Percentiles rank a stretch among this genome's conserved stretches.
These are phyloP conservation scores for Kitagawia praeruptora DNA, from an alignment of 129 eudicot genomes.

Conservation along the genomic window DNA sequence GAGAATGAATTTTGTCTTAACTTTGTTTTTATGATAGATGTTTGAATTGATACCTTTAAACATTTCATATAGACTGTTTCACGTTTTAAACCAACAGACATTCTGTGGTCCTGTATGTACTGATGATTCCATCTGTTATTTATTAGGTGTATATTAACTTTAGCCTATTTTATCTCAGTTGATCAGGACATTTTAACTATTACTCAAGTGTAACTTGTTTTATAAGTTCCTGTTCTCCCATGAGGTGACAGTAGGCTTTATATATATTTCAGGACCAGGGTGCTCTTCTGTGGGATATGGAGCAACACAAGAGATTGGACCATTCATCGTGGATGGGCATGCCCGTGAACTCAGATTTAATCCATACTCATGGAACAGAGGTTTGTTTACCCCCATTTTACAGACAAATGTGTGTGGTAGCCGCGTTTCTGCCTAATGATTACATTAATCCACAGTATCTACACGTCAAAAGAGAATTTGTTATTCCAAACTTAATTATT, in stretches of 20 bases:
- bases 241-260: constrained; percentile 35
- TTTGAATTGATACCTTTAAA: background rate
- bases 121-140: constrained; percentile 8
- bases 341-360: constrained; percentile 45
- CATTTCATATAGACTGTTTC: constrained; percentile 5
- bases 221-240: constrained; percentile 26
- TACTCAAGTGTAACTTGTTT: constrained; percentile 17
- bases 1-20: constrained; percentile 5
- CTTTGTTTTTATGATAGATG: background rate
- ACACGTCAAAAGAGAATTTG: background rate
- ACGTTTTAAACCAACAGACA: constrained; percentile 20
- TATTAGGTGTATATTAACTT: constrained; percentile 21
- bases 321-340: constrained; percentile 61
- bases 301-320: constrained; percentile 98
- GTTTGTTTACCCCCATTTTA: constrained; percentile 18
- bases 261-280: constrained; percentile 71
- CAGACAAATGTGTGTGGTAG: background rate
- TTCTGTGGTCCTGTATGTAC: background rate
- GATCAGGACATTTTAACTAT: constrained; percentile 4
- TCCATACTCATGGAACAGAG: constrained; percentile 71
- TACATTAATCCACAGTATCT: background rate
- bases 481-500: background rate
- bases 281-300: constrained; percentile 99
- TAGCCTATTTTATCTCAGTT: constrained; percentile 15
- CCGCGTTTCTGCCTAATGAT: background rate